Evolutionary conservation across 257 asterid species (phyloP), one percentile per base, ranked within the genome.

Genomic region (Plantago ovata): DNA sequence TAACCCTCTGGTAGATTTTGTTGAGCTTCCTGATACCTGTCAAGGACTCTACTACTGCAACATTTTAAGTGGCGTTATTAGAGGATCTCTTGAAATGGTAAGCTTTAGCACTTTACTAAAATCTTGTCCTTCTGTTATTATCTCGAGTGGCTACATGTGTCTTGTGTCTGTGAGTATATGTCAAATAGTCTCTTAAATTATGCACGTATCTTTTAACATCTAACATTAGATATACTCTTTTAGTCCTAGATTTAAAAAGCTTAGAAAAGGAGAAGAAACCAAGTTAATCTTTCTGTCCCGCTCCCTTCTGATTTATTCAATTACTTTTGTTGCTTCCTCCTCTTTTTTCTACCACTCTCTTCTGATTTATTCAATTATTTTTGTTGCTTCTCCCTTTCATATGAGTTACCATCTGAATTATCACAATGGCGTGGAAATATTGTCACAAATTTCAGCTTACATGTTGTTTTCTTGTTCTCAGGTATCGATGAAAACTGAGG

Each of bases 401-500:
- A 28, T 15, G 33, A 15, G 22, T 45, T 49, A 2, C 12, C 0
- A 12, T 51, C n/a, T 41, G 52, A 50, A 40, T 24, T 49, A 7
- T 10, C 20, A 48, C 51, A 15, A 38, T 22, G 59, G 10, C 10
- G 6, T 61, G 28, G 12, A 60, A 46, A 18, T 10, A 47, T 19
- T 50, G 28, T 3, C 16, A n/a, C 24, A 9, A 12, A 48, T 38
- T 39, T 12, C 55, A 0, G 9, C 22, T 24, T 7, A 28, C 19
- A 23, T 0, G 10, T 50, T 41, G 48, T 24, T 36, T 52, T 50
- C 41, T 56, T 60, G 6, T 11, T 46, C 14, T 40, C 60, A 89
- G 97, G 99, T 93, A 69, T 93, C 97, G 0, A 86, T 93, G 99
- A 93, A 93, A 78, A 86, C 97, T 0, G 95, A 89, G 74, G 90